Evolutionary conservation across 805 yeast species (phyloP), one percentile per base, ranked within the genome.

Genomic region (Lipomyces yamanashiensis): DNA sequence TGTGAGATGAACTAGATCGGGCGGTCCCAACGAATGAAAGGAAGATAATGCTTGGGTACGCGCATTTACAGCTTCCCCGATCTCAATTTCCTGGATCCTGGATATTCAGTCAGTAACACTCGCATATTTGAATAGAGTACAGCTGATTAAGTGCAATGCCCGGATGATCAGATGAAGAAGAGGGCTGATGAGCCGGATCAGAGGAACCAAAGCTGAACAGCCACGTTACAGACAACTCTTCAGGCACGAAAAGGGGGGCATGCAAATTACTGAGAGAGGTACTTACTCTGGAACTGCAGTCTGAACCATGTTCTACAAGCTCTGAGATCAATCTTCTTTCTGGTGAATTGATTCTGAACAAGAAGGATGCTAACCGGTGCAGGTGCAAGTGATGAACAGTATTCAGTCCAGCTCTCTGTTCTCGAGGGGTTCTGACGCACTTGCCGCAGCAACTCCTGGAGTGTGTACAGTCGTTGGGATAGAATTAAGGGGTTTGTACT

Each of bases 1-100:
- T 36, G 81, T 73, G 36, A 83, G 68, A 68, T 81, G 88, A 1
- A 87, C 85, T 62, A 89, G 77, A 74, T 89, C 96, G 2, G 92
- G 88, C 1, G 92, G 90, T 0, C 96, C 96, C 23, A 87, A 72
- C n/a, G 86, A 86, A 58, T 73, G 75, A 64, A 81, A 82, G 8
- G 78, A 71, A 0, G 79, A 71, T 23, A 86, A 67, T 0, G 78
- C 67, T 2, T 73, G 71, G 3, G 84, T 81, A 55, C 90, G 78
- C n/a, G 80, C 75, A 15, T 78, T 80, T 33, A 86, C 73, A n/a
- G 86, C 78, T 61, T 83, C 84, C 0, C 86, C 86, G 15, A 79
- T 75, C 15, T 76, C 75, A n/a, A 70, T 73, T 71, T 86, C 90
- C 44, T 76, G 72, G 34, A 84, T 77, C 56, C 80, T 77, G 17